These are phyloP conservation scores for peach (Prunus persica) DNA, from an alignment of 306 rosid genomes.

Conservation along the genomic window Prunus_persica_NCBIv2 NC_034013.1:872501-873000, in stretches of 20 bases:
- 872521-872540: constrained; percentile 77
- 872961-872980: neutral
- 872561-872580: constrained; percentile 60
- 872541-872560: constrained; percentile 66
- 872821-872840: neutral
- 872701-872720: too few species aligned
- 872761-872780: too few species aligned
- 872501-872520: constrained; percentile 76
- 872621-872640: constrained; percentile 23
- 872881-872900: neutral
- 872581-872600: constrained; percentile 52
- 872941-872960: neutral
- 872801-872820: neutral
- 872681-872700: too few species aligned
- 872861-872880: too few species aligned
- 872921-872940: neutral
- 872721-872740: too few species aligned
- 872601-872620: constrained; percentile 27
- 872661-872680: constrained; percentile 32
- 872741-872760: too few species aligned
- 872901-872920: neutral
- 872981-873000: neutral
- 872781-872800: too few species aligned
- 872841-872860: neutral
- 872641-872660: constrained; percentile 26